Percentiles rank a stretch among this genome's conserved stretches.
phyloP scores from a whole-genome alignment of 192 early-diverging fungal genomes.

The Gaertneriomyces semiglobifer region DNA sequence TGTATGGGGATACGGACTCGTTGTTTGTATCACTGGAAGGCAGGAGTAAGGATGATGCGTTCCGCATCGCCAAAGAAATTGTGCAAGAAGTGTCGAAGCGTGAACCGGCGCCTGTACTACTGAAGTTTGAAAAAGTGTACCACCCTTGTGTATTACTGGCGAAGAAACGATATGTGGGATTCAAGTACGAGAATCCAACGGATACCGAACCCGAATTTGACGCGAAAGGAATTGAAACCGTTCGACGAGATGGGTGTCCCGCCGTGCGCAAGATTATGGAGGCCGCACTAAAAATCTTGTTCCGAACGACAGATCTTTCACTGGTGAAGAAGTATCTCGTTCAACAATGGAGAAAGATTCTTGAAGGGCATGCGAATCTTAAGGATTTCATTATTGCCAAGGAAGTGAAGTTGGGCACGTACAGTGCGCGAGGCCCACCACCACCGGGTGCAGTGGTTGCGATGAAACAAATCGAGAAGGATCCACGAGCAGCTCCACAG shows the following conservation, averaged over 20 bases:
- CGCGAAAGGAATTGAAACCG: constrained; percentile 94
- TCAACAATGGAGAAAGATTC: constrained; percentile 68
- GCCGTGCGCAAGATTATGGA: constrained; percentile 78
- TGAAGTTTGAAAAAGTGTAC: constrained; percentile 95
- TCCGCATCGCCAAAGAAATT: constrained; percentile 79
- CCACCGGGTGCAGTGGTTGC: constrained; percentile 75
- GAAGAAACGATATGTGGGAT: constrained; percentile 94
- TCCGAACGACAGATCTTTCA: constrained; percentile 76
- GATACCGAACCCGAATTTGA: constrained; percentile 78
- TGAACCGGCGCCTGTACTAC: constrained; percentile 79
- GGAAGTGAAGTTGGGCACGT: constrained; percentile 76
- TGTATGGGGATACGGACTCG: constrained; percentile 94
- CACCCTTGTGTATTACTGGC: constrained; percentile 80
- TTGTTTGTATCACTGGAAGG: constrained; percentile 78
- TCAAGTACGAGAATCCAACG: constrained; percentile 65
- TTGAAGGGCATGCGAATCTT: constrained; percentile 60
- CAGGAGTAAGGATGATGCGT: constrained; percentile 65
- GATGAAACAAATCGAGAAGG: constrained; percentile 60
- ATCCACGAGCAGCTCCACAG: constrained; percentile 76
- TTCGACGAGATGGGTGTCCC: constrained; percentile 81
- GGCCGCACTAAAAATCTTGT: constrained; percentile 70
- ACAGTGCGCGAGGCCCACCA: constrained; percentile 58
- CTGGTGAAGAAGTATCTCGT: constrained; percentile 71
- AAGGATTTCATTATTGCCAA: constrained; percentile 88
- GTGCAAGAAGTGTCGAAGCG: constrained; percentile 65